Percentiles rank a stretch among this genome's conserved stretches.
Conservation (phyloP, 2,329 filamentous ascomycete species). For the Epichloe bromicola region DNA sequence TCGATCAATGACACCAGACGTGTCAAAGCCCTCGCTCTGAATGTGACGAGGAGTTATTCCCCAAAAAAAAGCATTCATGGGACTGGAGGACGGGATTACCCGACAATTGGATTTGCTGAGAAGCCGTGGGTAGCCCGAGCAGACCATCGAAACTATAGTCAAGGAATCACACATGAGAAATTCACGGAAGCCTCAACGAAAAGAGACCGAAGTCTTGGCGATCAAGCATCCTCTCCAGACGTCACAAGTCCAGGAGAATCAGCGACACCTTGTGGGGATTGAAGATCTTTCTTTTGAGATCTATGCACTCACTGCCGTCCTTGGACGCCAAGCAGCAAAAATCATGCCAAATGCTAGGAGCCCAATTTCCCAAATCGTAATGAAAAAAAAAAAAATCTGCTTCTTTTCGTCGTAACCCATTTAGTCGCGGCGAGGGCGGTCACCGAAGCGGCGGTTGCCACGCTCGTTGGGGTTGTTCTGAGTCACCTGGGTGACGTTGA, state of each 20-base stretch:
- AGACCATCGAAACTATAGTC: not conserved
- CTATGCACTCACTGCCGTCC: conserved; percentile 45
- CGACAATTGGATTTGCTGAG: too few relatives aligned
- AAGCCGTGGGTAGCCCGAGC: not conserved
- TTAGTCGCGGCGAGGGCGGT: conserved; percentile 35
- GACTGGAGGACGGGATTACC: not conserved
- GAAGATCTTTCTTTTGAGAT: conserved; percentile 46
- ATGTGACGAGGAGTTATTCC: not conserved
- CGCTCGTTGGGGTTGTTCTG: conserved; percentile 82
- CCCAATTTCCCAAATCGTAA: conserved; percentile 20
- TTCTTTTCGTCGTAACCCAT: not conserved
- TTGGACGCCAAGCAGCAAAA: conserved; percentile 40
- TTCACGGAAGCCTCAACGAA: not conserved
- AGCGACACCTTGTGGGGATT: conserved; percentile 73
- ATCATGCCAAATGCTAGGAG: conserved; percentile 30
- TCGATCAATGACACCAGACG: too few relatives aligned
- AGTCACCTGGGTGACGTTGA: conserved; percentile 85
- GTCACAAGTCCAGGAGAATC: conserved; percentile 44
- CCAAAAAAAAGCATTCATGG: not conserved
- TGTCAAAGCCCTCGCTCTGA: not conserved
- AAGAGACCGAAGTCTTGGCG: conserved; percentile 42
- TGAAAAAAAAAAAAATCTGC: not conserved
- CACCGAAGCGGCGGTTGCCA: conserved; percentile 59
- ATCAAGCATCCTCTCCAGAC: conserved; percentile 75
- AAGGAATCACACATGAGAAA: not conserved